phyloP scores from a whole-genome alignment of 306 rosid species.

The Corylus heterophylla region DNA sequence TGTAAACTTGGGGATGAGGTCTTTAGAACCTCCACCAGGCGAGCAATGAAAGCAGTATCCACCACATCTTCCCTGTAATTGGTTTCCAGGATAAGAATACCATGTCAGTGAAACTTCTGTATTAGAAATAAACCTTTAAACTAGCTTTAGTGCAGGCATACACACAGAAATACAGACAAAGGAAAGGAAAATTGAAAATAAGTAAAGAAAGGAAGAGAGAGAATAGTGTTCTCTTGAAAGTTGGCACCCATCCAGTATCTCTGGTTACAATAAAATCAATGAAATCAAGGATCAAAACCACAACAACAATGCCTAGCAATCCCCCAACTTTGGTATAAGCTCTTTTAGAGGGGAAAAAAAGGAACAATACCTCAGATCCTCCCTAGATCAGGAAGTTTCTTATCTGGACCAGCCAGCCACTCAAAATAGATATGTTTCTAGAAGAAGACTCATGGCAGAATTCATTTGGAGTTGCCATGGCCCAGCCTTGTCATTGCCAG shows the following conservation, averaged over 20 bases:
- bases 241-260: background rate
- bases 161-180: background rate
- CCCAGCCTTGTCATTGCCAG: background rate
- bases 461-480: background rate
- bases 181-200: background rate
- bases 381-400: background rate
- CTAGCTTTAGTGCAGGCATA: background rate
- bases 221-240: background rate
- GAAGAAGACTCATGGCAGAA: background rate
- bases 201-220: background rate
- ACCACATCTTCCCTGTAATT: constrained; percentile 58
- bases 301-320: background rate
- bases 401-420: background rate
- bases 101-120: background rate
- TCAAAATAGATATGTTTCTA: background rate
- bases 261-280: background rate
- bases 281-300: background rate
- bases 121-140: background rate
- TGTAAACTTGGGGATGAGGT: constrained; percentile 61
- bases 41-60: constrained; percentile 47
- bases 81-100: background rate
- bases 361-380: background rate
- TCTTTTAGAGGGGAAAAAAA: background rate
- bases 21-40: constrained; percentile 74
- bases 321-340: background rate